phyloP scores from a whole-genome alignment of 1,284 basidiomycete species.

The Ganoderma lucidum region DNA sequence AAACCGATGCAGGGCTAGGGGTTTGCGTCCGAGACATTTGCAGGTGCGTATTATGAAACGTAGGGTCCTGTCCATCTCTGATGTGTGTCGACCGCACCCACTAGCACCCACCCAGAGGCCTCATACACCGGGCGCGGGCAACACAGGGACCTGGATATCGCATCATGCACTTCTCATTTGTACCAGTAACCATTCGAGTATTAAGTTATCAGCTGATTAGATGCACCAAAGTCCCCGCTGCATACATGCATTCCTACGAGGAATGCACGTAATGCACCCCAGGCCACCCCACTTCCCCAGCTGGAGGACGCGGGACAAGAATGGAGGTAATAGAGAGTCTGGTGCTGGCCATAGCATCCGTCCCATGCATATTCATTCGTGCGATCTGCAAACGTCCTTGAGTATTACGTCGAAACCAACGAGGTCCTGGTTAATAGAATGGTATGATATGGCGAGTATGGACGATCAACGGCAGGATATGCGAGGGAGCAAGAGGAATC shows the following conservation, averaged over 20 bases:
- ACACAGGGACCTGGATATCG: not conserved
- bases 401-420: conserved; percentile 1
- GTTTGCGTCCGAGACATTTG: not conserved
- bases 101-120: not conserved
- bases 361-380: not conserved
- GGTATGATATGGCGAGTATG: not conserved
- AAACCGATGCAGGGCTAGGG: conserved; percentile 20
- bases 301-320: not conserved
- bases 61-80: not conserved
- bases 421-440: not conserved
- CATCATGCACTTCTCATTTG: not conserved
- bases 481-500: not conserved
- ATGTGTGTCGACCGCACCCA: not conserved
- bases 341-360: not conserved
- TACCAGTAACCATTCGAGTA: conserved; percentile 12
- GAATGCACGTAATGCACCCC: not conserved
- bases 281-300: not conserved
- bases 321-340: conserved; percentile 1
- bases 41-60: conserved; percentile 1
- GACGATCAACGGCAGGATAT: not conserved
- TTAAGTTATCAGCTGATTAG: conserved; percentile 3
- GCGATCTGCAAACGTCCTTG: conserved; percentile 6
- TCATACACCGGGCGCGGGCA: not conserved
- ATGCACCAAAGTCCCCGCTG: not conserved
- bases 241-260: not conserved